Percentiles rank a stretch among this genome's conserved stretches.
These are phyloP conservation scores for Aspergillus ibericus DNA, from an alignment of 2,329 filamentous ascomycete species.

Conservation along the genomic window DNA sequence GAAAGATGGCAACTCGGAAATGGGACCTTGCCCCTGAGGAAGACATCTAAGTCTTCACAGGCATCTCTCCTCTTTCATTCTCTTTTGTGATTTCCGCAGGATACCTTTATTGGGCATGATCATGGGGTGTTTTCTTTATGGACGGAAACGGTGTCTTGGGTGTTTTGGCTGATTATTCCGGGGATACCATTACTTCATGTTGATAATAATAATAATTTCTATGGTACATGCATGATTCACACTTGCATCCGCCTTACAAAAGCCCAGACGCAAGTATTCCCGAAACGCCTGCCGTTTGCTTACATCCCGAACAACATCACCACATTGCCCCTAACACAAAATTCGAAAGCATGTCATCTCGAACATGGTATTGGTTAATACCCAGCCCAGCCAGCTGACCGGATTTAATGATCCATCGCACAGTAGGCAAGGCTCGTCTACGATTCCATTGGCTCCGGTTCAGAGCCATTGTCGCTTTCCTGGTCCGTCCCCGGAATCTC, in stretches of 20 bases:
- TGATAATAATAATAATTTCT: not conserved
- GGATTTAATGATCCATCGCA: not conserved
- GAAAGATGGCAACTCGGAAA: conserved; percentile 49
- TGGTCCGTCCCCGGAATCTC: not conserved
- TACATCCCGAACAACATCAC: not conserved
- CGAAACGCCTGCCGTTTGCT: not conserved
- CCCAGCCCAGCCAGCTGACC: not conserved
- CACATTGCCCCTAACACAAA: not conserved
- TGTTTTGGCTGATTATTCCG: not conserved
- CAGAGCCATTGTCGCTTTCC: not conserved
- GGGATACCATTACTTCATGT: not conserved
- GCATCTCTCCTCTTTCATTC: not conserved
- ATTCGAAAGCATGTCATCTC: not conserved
- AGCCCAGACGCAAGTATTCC: not conserved
- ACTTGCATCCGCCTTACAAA: not conserved
- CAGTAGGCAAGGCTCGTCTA: not conserved
- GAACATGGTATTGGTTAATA: not conserved
- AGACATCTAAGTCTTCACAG: conserved; percentile 25
- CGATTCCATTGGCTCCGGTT: not conserved
- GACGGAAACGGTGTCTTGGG: not conserved
- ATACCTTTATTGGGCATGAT: not conserved
- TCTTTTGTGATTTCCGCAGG: not conserved
- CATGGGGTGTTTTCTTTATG: not conserved
- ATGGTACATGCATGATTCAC: not conserved
- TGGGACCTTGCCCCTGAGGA: conserved; percentile 49